phyloP scores from a whole-genome alignment of 306 rosid species.

The cucumber (Cucumis sativus) region Cucumber_9930_V3 NC_026657.2:973001-973500 shows the following conservation, averaged over 20 bases:
- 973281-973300: conserved; percentile 38
- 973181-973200: conserved; percentile 86
- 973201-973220: conserved; percentile 91
- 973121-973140: conserved; percentile 44
- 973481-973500: background rate
- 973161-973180: conserved; percentile 58
- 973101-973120: conserved; percentile 72
- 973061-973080: background rate
- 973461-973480: background rate
- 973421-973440: background rate
- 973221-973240: conserved; percentile 74
- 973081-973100: conserved; percentile 6
- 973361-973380: background rate
- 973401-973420: background rate
- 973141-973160: conserved; percentile 21
- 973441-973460: background rate
- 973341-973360: background rate
- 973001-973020: background rate
- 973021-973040: background rate
- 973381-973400: background rate
- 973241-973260: conserved; percentile 77
- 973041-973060: background rate
- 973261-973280: conserved; percentile 89
- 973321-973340: background rate
- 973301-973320: background rate